Evolutionary conservation across 805 yeast genomes (phyloP).

Genomic region (Kuraishia floccosa): DNA sequence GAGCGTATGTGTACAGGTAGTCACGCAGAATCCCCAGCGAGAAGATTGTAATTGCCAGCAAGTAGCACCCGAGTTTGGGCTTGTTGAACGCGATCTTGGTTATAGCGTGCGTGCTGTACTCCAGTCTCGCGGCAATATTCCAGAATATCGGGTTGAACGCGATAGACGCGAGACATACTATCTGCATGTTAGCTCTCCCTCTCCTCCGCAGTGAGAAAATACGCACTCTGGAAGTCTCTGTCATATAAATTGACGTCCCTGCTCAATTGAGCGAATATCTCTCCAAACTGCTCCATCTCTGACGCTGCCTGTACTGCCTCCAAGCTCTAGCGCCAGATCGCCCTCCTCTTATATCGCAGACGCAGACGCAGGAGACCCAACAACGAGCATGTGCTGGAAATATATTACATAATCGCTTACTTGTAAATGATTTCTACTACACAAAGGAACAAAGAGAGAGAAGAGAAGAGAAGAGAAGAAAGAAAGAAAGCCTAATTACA

Average conservation of each 20-base stretch:
- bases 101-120: slow-evolving; percentile 64
- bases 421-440: too few relatives aligned
- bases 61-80: slow-evolving; percentile 69
- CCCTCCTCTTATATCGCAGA: too few relatives aligned
- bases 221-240: slow-evolving; percentile 13
- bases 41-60: slow-evolving; percentile 76
- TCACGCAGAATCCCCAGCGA: slow-evolving; percentile 79
- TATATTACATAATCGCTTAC: too few relatives aligned
- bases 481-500: too few relatives aligned
- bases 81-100: slow-evolving; percentile 66
- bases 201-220: not conserved
- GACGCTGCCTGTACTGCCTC: too few relatives aligned
- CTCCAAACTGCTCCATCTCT: not conserved
- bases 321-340: too few relatives aligned
- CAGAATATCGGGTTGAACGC: slow-evolving; percentile 92
- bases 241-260: slow-evolving; percentile 12
- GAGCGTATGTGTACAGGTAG: slow-evolving; percentile 57
- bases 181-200: not conserved
- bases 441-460: too few relatives aligned
- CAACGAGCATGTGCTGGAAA: too few relatives aligned
- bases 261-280: slow-evolving; percentile 3
- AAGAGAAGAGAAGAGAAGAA: too few relatives aligned
- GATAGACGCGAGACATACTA: slow-evolving; percentile 51
- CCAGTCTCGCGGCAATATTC: slow-evolving; percentile 86
- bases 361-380: too few relatives aligned